These are phyloP conservation scores for Linum trigynum DNA, from an alignment of 345 rosid species.

Conservation along the genomic window DNA sequence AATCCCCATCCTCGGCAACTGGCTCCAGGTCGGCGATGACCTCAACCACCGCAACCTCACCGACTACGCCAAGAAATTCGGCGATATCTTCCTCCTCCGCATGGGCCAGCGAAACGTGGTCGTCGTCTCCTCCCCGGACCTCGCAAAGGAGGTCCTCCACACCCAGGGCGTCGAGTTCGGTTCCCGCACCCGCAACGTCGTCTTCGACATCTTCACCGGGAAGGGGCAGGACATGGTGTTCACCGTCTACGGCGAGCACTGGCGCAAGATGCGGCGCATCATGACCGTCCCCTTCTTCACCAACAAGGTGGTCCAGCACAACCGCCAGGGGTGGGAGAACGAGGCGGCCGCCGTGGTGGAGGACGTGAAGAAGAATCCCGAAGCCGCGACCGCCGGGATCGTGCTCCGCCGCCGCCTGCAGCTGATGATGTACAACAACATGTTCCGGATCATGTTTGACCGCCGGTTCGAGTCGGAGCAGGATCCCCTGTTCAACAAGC, in stretches of 20 bases:
- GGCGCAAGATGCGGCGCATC: slow-evolving; percentile 6
- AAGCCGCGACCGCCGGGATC: slow-evolving; percentile 43
- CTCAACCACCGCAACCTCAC: slow-evolving; percentile 82
- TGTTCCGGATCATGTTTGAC: slow-evolving; percentile 1
- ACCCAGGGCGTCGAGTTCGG: slow-evolving; percentile 96
- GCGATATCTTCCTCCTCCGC: slow-evolving; percentile 59
- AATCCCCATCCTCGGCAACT: slow-evolving; percentile 85
- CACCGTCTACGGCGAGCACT: slow-evolving; percentile 4
- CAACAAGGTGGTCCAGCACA: slow-evolving; percentile 17
- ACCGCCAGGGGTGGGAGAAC: slow-evolving; percentile 3
- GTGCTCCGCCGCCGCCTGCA: slow-evolving; percentile 73
- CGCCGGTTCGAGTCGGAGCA: background rate
- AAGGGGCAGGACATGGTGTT: slow-evolving; percentile 65
- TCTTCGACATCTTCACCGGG: slow-evolving; percentile 92
- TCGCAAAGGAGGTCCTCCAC: slow-evolving; percentile 81
- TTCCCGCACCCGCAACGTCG: slow-evolving; percentile 85
- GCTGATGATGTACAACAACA: slow-evolving; percentile 39
- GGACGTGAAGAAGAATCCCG: slow-evolving; percentile 4
- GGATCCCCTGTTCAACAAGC: slow-evolving; percentile 1
- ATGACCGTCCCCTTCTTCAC: slow-evolving; percentile 32
- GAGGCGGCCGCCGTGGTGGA: background rate
- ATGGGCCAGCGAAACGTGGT: slow-evolving; percentile 93
- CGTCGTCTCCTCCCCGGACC: slow-evolving; percentile 81
- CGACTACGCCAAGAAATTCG: slow-evolving; percentile 63
- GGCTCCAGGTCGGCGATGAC: slow-evolving; percentile 99